Percentiles rank a stretch among this genome's conserved stretches.
phyloP scores from a whole-genome alignment of 1,139 yeast species.

The Suhomyces choctaworum region DNA sequence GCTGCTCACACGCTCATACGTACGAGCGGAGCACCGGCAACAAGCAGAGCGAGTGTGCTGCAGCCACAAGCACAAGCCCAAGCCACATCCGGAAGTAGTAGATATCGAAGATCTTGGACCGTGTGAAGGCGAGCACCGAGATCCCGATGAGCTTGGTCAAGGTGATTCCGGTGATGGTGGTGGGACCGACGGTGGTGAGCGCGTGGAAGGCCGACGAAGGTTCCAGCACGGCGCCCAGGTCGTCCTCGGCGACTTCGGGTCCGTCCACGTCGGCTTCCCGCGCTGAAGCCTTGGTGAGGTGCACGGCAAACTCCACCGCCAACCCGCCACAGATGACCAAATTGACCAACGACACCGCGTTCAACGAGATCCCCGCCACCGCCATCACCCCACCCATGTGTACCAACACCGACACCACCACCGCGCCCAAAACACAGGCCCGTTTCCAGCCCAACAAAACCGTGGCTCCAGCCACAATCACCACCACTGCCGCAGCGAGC shows the following conservation, averaged over 20 bases:
- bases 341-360: constrained; percentile 88
- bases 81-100: constrained; percentile 97
- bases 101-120: constrained; percentile 82
- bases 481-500: constrained; percentile 53
- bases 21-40: constrained; percentile 63
- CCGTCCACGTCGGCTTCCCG: constrained; percentile 2
- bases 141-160: constrained; percentile 89
- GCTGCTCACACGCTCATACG: neutral
- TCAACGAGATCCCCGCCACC: constrained; percentile 70
- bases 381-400: constrained; percentile 83
- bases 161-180: constrained; percentile 88
- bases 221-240: constrained; percentile 2
- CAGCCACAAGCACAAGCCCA: constrained; percentile 73
- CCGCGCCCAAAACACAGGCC: constrained; percentile 54
- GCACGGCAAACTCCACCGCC: constrained; percentile 91
- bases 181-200: constrained; percentile 74
- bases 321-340: constrained; percentile 87
- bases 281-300: constrained; percentile 76
- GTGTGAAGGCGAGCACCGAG: constrained; percentile 78
- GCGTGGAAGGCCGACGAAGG: constrained; percentile 54
- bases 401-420: constrained; percentile 64
- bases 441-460: constrained; percentile 66
- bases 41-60: constrained; percentile 73
- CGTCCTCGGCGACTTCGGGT: neutral
- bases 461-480: constrained; percentile 56